Evolutionary conservation across 2,329 filamentous ascomycete species (phyloP).

Genomic region (Calonectria montana): DNA sequence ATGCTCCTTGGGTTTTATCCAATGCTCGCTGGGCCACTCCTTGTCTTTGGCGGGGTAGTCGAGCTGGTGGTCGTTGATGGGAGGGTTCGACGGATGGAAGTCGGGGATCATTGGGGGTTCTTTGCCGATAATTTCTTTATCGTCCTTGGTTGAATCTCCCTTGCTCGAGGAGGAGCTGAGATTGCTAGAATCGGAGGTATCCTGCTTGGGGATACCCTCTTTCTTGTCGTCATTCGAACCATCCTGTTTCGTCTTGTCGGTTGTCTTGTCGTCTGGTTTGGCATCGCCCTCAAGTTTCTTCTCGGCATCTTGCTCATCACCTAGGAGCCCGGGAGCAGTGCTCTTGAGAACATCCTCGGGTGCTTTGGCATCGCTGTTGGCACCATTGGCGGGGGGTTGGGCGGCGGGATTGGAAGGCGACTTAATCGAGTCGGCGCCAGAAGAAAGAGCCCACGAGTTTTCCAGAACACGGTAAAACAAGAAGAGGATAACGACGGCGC

Average conservation of each 20-base stretch:
- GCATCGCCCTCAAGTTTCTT: constrained; percentile 12
- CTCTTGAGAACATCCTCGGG: constrained; percentile 22
- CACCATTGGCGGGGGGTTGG: constrained; percentile 23
- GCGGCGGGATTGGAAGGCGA: constrained; percentile 20
- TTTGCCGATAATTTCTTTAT: constrained; percentile 18
- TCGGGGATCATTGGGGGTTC: constrained; percentile 30
- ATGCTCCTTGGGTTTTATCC: constrained; percentile 78
- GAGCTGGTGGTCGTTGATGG: constrained; percentile 33
- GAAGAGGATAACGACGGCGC: constrained; percentile 65
- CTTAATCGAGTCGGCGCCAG: constrained; percentile 23
- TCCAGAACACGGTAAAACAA: constrained; percentile 62
- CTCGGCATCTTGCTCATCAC: constrained; percentile 21
- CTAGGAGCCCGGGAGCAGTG: constrained; percentile 7
- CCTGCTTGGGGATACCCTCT: constrained; percentile 11
- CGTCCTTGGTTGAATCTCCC: background rate
- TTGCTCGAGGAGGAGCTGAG: background rate
- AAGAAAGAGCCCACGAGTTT: constrained; percentile 51
- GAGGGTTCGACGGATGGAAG: constrained; percentile 44
- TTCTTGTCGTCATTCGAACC: constrained; percentile 7
- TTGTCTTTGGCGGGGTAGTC: constrained; percentile 28
- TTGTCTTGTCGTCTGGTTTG: constrained; percentile 18
- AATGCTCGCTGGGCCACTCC: constrained; percentile 65
- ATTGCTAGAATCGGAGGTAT: background rate
- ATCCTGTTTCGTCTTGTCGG: background rate
- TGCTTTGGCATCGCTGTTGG: constrained; percentile 21